A percentile compares a stretch with the other conserved stretches of the same genome.
These are phyloP conservation scores for Secale cereale DNA, from an alignment of 176 grass and related monocot species.

Conservation along the genomic window DNA sequence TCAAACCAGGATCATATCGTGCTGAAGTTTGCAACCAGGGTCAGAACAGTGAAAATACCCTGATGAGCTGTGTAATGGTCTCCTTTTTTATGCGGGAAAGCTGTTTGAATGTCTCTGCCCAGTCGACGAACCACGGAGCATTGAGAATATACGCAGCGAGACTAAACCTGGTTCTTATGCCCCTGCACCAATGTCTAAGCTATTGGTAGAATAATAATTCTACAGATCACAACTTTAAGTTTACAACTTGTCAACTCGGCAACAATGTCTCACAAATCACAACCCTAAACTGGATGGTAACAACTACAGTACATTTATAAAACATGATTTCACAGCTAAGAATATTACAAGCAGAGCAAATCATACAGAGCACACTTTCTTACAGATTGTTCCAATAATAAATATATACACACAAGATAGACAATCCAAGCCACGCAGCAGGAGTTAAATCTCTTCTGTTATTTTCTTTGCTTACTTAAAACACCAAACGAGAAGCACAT, in stretches of 20 bases:
- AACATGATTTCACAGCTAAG: background rate
- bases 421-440: constrained; percentile 33
- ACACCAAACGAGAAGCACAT: constrained; percentile 19
- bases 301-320: background rate
- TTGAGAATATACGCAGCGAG: too few species aligned
- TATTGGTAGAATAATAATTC: too few species aligned
- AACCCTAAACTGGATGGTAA: background rate
- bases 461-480: constrained; percentile 32
- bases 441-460: constrained; percentile 15
- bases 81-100: too few species aligned
- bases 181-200: background rate
- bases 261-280: background rate
- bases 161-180: too few species aligned
- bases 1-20: too few species aligned
- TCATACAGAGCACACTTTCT: constrained; percentile 15
- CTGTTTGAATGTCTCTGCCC: too few species aligned
- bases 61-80: too few species aligned
- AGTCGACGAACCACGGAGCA: too few species aligned
- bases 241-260: background rate
- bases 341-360: constrained; percentile 27
- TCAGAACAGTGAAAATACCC: too few species aligned
- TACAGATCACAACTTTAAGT: background rate
- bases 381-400: constrained; percentile 29
- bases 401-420: constrained; percentile 36
- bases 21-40: too few species aligned